Percentiles rank a stretch among this genome's conserved stretches.
phyloP scores from a whole-genome alignment of 192 early-diverging fungal genomes.

The Coemansia sp. region DNA sequence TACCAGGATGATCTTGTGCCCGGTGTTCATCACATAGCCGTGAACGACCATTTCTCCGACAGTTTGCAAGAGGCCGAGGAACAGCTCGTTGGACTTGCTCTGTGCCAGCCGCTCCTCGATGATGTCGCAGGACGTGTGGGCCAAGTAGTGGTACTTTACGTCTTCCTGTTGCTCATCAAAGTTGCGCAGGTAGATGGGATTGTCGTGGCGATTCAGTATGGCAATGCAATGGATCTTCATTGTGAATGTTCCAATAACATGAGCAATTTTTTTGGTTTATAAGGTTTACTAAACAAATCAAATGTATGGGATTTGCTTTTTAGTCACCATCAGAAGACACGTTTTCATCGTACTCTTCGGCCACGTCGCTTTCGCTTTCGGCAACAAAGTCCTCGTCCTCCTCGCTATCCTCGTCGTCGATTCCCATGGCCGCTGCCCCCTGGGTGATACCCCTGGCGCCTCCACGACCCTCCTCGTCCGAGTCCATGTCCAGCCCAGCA shows the following conservation, averaged over 20 bases:
- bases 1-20: slow-evolving; percentile 70
- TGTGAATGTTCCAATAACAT: neutral
- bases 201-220: slow-evolving; percentile 63
- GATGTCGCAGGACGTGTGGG: slow-evolving; percentile 87
- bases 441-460: neutral
- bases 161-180: slow-evolving; percentile 71
- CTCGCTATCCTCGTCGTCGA: slow-evolving; percentile 63
- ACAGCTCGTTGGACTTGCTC: slow-evolving; percentile 68
- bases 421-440: slow-evolving; percentile 31
- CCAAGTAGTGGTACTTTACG: slow-evolving; percentile 86
- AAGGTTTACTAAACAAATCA: neutral
- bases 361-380: slow-evolving; percentile 69
- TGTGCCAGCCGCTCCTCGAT: slow-evolving; percentile 62
- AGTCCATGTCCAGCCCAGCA: slow-evolving; percentile 42
- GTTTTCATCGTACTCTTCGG: slow-evolving; percentile 77
- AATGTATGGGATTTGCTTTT: neutral
- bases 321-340: slow-evolving; percentile 33
- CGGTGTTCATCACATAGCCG: slow-evolving; percentile 88
- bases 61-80: slow-evolving; percentile 81
- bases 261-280: neutral
- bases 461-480: slow-evolving; percentile 15
- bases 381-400: slow-evolving; percentile 91
- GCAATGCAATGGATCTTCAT: slow-evolving; percentile 39
- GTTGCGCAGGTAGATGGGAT: slow-evolving; percentile 81
- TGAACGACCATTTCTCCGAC: slow-evolving; percentile 90